Evolutionary conservation across 2,329 filamentous ascomycete species (phyloP), one percentile per base, ranked within the genome.

Genomic region (Ophiostoma populinum): DNA sequence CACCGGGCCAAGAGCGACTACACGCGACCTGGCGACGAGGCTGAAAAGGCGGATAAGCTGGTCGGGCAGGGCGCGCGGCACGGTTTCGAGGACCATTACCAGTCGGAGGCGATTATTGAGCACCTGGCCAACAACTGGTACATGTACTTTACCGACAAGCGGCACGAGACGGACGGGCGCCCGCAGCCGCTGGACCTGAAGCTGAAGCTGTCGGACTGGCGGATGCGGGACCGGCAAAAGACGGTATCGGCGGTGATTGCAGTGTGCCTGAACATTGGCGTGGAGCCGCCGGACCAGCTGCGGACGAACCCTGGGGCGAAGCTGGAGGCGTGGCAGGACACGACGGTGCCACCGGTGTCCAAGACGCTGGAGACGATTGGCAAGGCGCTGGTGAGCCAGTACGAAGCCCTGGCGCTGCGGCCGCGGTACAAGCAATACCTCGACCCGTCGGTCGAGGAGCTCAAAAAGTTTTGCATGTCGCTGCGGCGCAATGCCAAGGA

Each of bases 141-240:
- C 62, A 95, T 95, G 87, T 98, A 98, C 58, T 98, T 81, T 56
- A 94, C 87, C 43, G 90, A 98, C 56, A 95, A 95, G 57, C 78
- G 87, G 35, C 90, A 98, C 57, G 90, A 95, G 53, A 90, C 83
- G 16, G 87, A 83, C 24, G 90, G 85, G 16, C 83, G 86, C 45
- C 82, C 86, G 12, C 82, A 85, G 51, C 82, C 85, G 12, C 82
- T 85, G 51, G 67, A 72, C 35, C 67, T 65, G 13, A 55, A 59
- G 18, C 70, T 70, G 45, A 64, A 73, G 42, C 60, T 92, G 6
- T 80, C 92, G 51, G 90, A 95, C 53, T 98, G 90, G 90, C 79
- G 90, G 39, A 94, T 95, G 80, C 77, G 85, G 46, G 90, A 98
- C 54, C 72, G 90, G 11, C 64, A 95, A 42, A 98, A 98, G 62